These are phyloP conservation scores for Globisporangium cederbergense DNA, from an alignment of 352 stramenopile species.

Conservation along the genomic window DNA sequence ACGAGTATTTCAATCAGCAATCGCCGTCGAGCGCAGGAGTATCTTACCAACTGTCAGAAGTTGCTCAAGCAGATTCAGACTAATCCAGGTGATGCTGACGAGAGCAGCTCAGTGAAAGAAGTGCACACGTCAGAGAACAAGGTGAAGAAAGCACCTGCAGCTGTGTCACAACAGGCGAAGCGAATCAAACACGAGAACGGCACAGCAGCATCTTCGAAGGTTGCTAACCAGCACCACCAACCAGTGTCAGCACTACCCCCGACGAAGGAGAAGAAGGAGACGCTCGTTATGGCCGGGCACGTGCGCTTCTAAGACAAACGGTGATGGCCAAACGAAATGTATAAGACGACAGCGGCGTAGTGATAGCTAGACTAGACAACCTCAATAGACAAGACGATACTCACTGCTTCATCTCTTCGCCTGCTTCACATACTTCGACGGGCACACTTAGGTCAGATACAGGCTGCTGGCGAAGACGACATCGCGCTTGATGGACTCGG, in stretches of 20 bases:
- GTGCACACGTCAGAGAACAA: slow-evolving; percentile 1
- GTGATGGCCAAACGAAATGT: slow-evolving; percentile 11
- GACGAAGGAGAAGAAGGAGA: slow-evolving; percentile 7
- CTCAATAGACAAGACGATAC: slow-evolving; percentile 9
- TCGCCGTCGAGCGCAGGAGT: slow-evolving; percentile 31
- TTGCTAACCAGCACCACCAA: background rate
- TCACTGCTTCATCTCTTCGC: background rate
- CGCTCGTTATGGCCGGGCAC: slow-evolving; percentile 18
- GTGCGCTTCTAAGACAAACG: slow-evolving; percentile 29
- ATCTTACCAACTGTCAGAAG: slow-evolving; percentile 44
- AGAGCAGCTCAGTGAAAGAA: slow-evolving; percentile 1
- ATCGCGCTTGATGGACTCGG: slow-evolving; percentile 95
- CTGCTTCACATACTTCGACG: background rate
- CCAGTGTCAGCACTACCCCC: background rate
- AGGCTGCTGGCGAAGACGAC: slow-evolving; percentile 97
- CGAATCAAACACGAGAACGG: slow-evolving; percentile 2
- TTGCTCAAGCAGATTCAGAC: slow-evolving; percentile 15
- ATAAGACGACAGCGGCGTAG: background rate
- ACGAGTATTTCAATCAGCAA: slow-evolving; percentile 26
- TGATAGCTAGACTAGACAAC: background rate
- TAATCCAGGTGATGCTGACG: background rate
- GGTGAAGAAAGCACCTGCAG: slow-evolving; percentile 5
- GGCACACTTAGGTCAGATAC: slow-evolving; percentile 75
- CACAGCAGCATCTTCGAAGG: background rate
- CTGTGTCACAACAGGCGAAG: background rate